phyloP scores from a whole-genome alignment of 768 basidiomycete species.

The Mycena galericulata region DNA sequence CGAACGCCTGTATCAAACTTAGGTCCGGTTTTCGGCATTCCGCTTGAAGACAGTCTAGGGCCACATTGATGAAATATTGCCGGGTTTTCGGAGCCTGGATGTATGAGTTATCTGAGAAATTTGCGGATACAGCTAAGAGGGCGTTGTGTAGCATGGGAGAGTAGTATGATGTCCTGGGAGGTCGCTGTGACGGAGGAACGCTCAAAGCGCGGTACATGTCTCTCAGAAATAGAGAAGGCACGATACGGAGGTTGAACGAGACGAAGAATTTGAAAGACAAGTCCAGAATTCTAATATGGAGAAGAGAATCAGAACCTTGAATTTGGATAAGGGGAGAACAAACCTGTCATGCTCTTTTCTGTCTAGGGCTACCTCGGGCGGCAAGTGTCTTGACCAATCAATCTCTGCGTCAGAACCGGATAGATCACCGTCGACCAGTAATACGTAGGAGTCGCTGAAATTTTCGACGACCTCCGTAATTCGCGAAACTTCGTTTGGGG shows the following conservation, averaged over 20 bases:
- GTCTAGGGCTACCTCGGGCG: slow-evolving; percentile 3
- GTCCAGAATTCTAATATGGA: slow-evolving; percentile 46
- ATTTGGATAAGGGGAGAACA: background rate
- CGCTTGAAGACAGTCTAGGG: slow-evolving; percentile 28
- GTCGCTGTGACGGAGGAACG: slow-evolving; percentile 36
- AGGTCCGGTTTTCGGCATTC: slow-evolving; percentile 37
- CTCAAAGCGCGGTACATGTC: slow-evolving; percentile 56
- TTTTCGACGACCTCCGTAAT: background rate
- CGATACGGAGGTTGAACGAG: slow-evolving; percentile 52
- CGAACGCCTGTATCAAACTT: slow-evolving; percentile 37
- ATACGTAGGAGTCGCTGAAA: slow-evolving; percentile 16
- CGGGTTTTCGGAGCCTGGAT: slow-evolving; percentile 32
- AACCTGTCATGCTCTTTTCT: slow-evolving; percentile 37
- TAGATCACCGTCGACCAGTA: slow-evolving; percentile 28
- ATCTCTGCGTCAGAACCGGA: background rate
- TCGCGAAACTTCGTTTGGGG: background rate
- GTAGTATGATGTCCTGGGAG: slow-evolving; percentile 54
- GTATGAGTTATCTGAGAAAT: slow-evolving; percentile 36
- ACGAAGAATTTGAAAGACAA: slow-evolving; percentile 54
- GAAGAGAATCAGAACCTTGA: background rate
- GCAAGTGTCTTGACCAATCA: slow-evolving; percentile 34
- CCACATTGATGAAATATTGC: slow-evolving; percentile 28
- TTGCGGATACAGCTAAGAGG: slow-evolving; percentile 43
- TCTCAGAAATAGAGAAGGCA: slow-evolving; percentile 54
- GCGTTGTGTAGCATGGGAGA: slow-evolving; percentile 67